phyloP scores from a whole-genome alignment of 257 asterid genomes.

The Solanum corneliomulleri region DNA sequence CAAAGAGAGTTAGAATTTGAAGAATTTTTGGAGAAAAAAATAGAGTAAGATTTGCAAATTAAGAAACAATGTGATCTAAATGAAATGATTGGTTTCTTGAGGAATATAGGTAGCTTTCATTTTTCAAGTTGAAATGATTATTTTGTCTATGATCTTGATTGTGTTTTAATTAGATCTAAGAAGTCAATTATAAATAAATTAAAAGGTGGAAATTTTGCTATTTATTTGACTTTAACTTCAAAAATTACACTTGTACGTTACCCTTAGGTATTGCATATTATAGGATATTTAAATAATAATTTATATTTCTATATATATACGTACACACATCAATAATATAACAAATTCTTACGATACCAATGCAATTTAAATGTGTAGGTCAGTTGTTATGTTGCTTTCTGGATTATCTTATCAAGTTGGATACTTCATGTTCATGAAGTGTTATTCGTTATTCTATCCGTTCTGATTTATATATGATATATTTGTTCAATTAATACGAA shows the following conservation, averaged over 20 bases:
- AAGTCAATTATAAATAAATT: not conserved
- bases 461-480: too few species aligned
- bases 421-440: too few species aligned
- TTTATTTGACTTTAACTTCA: not conserved
- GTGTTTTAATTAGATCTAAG: not conserved
- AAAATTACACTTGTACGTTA: not conserved
- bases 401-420: too few species aligned
- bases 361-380: not conserved
- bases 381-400: too few species aligned
- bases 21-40: too few species aligned
- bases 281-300: not conserved
- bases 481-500: rapidly evolving
- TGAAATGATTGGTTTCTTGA: not conserved
- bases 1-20: too few species aligned
- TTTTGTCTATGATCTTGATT: not conserved
- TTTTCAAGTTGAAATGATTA: not conserved
- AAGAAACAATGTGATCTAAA: not conserved
- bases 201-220: not conserved
- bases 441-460: too few species aligned
- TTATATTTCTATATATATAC: not conserved
- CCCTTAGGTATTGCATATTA: not conserved
- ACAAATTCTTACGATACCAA: not conserved
- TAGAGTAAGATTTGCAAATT: not conserved
- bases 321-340: not conserved
- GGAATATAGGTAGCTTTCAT: not conserved